Base-by-base conservation (phyloP, 768 basidiomycete genomes). In the Grammothele lineata region DNA sequence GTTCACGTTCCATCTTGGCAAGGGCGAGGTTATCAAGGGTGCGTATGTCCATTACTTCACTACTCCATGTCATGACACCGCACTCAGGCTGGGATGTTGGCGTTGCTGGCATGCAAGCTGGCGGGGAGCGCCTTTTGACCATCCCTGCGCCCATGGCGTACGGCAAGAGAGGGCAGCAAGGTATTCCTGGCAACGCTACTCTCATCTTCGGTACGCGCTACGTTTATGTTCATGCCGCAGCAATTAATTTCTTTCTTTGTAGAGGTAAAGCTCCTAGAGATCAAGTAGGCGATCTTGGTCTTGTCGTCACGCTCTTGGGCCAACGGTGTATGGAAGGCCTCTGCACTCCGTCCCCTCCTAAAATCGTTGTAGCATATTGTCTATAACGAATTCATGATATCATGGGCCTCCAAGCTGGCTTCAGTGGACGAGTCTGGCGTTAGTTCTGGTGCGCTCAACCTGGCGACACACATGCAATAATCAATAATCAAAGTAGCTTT, bases 1-100 rank as follows among this genome's bases (percentile, higher is more conserved):
- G 79, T 87, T 92, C 66, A 66, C 70, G 35, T 93, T 93, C 76
- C 75, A 68, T 24, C 75, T 98, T 19, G 95, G 94, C 30, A 71
- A 77, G 48, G 91, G 90, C 21, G 86, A 95, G 62, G 95, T 98
- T 43, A 96, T 98, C 68, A 91, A 92, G 73, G 88, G 85, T 83
- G 47, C 37, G 70, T 50, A 22, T 14, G 34, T 45, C 25, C 37
- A 6, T 38, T 18, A 40, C 32, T 14, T 43, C 10, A 15, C 36
- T 24, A 23, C 24, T 40, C 33, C 17, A 43, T 12, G 27, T 30
- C 27, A 9, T n/a, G 21, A 24, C 12, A 30, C 25, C 18, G 46
- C 24, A 14, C 21, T 9, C 19, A 86, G 83, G 87, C 37, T 96
- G 94, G 93, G 95, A 97, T 57, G 72, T 89, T 59, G 95, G 94